phyloP scores from a whole-genome alignment of 192 early-diverging fungal genomes.

The Entomortierella beljakovae region DNA sequence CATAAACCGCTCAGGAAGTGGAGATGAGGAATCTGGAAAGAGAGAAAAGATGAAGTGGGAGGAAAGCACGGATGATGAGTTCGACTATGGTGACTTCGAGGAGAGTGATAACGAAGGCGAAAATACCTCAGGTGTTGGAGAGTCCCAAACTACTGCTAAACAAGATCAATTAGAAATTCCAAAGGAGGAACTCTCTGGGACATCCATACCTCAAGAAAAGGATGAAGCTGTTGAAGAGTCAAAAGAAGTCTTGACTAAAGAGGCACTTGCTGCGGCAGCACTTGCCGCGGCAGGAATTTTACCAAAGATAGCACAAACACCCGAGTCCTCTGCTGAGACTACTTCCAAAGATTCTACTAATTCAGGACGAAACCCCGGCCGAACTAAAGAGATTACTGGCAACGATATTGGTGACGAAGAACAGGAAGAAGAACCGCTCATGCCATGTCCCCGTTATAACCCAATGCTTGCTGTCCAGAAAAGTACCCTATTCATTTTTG shows the following conservation, averaged over 20 bases:
- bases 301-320: constrained; percentile 19
- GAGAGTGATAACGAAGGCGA: constrained; percentile 52
- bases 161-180: neutral
- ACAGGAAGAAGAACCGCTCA: constrained; percentile 44
- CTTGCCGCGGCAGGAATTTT: constrained; percentile 48
- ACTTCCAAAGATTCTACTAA: neutral
- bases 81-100: constrained; percentile 54
- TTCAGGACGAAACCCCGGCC: neutral
- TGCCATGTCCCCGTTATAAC: constrained; percentile 74
- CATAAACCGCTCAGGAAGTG: neutral
- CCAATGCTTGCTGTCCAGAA: constrained; percentile 71
- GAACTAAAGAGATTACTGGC: neutral
- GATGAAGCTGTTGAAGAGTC: neutral
- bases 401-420: constrained; percentile 20
- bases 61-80: constrained; percentile 51
- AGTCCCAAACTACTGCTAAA: neutral
- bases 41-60: constrained; percentile 54
- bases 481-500: constrained; percentile 68
- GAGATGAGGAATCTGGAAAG: constrained; percentile 34
- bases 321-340: constrained; percentile 5
- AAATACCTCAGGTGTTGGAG: neutral
- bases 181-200: constrained; percentile 11
- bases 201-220: constrained; percentile 2
- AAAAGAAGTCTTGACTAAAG: constrained; percentile 18
- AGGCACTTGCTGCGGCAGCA: constrained; percentile 45